Evolutionary conservation across 176 grass and related monocot species (phyloP).

Genomic region (Musa acuminata): DNA sequence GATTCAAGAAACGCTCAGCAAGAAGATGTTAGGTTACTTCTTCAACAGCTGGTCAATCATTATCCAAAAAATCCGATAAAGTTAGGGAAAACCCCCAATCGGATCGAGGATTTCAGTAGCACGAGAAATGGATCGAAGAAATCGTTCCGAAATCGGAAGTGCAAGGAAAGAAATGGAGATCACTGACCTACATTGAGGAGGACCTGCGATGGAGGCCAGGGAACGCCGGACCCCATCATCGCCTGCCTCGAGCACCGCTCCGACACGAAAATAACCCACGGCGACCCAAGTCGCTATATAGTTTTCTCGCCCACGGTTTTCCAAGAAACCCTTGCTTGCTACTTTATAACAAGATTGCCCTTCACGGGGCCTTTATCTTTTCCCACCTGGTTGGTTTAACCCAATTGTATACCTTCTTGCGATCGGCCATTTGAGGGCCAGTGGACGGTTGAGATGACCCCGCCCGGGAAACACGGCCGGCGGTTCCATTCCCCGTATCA

Average conservation of each 20-base stretch:
- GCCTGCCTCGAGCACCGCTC: neutral
- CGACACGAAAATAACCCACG: neutral
- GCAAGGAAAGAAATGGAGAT: neutral
- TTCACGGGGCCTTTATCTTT: too few species aligned
- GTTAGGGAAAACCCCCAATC: neutral
- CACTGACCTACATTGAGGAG: conserved; percentile 16
- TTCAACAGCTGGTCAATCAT: neutral
- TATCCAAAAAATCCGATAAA: neutral
- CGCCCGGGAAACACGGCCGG: too few species aligned
- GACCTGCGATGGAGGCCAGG: conserved; percentile 12
- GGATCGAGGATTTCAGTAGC: neutral
- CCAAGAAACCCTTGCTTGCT: neutral
- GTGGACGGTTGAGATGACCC: too few species aligned
- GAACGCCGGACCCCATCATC: conserved; percentile 7
- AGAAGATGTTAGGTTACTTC: neutral
- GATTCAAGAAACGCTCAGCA: neutral
- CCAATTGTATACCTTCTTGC: too few species aligned
- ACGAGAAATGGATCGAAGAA: too few species aligned
- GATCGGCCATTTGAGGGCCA: too few species aligned
- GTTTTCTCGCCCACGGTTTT: neutral
- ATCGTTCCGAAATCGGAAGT: neutral
- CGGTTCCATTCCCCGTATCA: too few species aligned
- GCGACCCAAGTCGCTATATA: neutral
- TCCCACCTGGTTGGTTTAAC: too few species aligned
- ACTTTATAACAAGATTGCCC: neutral